Evolutionary conservation across 1,284 basidiomycete genomes (phyloP), one percentile per base, ranked within the genome.

Genomic region (Jaminaea rosea): DNA sequence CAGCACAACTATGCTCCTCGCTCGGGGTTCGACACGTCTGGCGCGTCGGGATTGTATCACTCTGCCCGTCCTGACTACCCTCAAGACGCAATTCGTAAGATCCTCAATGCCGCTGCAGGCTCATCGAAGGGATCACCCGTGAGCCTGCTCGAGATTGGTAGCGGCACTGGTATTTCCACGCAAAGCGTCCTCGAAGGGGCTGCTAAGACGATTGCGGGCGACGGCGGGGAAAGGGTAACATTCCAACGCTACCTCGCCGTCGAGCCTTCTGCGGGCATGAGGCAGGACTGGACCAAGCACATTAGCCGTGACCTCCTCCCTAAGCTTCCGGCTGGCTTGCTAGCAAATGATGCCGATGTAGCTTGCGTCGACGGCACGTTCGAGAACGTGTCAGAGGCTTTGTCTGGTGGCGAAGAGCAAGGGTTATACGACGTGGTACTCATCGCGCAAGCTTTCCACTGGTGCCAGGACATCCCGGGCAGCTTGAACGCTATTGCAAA

Each of bases 361-460:
- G 28, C 46, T 1, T 31, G 60, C 28, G 51, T 56, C n/a, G 63
- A 68, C 13, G 67, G 65, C 13, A 53, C 59, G 1, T 70, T 70
- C 37, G 63, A 70, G 42, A 42, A 48, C 8, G 64, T 64, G 49
- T 51, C 61, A n/a, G n/a, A n/a, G 2, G 65, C 58, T 0, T 15
- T 15, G 29, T 23, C 39, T 13, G 60, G 58, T 3, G 13, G 37
- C 4, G 50, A 24, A 4, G n/a, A n/a, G n/a, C n/a, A n/a, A n/a
- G n/a, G n/a, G n/a, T n/a, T n/a, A n/a, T 63, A 58, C 19, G 67
- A 70, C 27, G 51, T 59, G n/a, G 65, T 68, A 8, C 55, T 70
- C 1, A 61, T 67, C 4, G 67, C 67, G 0, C 65, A 69, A 46
- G 69, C 69, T 1, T 72, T 60, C 59, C 69, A 72, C 49, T 72